These are phyloP conservation scores for Taphrina deformans DNA, from an alignment of 1,139 yeast species.

Conservation along the genomic window DNA sequence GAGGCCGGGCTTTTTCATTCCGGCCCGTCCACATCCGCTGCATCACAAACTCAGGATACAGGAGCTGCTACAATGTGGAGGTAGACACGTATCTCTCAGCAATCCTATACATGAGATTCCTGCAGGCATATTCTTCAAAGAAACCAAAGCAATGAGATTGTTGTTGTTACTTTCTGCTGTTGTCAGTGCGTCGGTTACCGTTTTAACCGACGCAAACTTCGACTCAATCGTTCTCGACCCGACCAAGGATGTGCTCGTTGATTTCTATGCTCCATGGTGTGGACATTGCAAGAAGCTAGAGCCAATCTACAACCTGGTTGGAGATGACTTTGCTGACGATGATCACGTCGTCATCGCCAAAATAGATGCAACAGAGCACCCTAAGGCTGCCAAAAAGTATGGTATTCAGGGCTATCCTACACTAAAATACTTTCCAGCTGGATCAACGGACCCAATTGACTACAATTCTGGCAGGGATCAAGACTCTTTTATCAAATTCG, in stretches of 20 bases:
- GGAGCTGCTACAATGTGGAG: too few relatives aligned
- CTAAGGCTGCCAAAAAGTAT: slow-evolving; percentile 57
- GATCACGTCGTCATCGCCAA: slow-evolving; percentile 45
- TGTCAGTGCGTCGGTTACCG: slow-evolving; percentile 42
- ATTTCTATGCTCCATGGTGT: slow-evolving; percentile 50
- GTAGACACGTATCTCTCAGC: too few relatives aligned
- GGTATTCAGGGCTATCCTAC: slow-evolving; percentile 67
- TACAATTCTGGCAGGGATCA: slow-evolving; percentile 54
- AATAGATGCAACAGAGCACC: slow-evolving; percentile 67
- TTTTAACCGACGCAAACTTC: slow-evolving; percentile 51
- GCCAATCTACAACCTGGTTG: slow-evolving; percentile 64
- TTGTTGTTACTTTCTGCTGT: slow-evolving; percentile 6
- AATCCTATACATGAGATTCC: too few relatives aligned
- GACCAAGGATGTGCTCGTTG: slow-evolving; percentile 47
- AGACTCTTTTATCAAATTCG: slow-evolving; percentile 51
- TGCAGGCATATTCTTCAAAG: neutral
- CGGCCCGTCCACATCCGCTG: neutral
- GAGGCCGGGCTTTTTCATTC: too few relatives aligned
- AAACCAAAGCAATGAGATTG: neutral
- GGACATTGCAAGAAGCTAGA: slow-evolving; percentile 69
- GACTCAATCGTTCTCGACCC: slow-evolving; percentile 57
- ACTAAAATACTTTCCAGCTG: slow-evolving; percentile 51
- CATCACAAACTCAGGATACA: too few relatives aligned
- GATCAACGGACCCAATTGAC: slow-evolving; percentile 46
- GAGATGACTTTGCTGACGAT: slow-evolving; percentile 56